Conservation (phyloP, 441 rosid genomes). For the Pelargonium cotyledonis region DNA sequence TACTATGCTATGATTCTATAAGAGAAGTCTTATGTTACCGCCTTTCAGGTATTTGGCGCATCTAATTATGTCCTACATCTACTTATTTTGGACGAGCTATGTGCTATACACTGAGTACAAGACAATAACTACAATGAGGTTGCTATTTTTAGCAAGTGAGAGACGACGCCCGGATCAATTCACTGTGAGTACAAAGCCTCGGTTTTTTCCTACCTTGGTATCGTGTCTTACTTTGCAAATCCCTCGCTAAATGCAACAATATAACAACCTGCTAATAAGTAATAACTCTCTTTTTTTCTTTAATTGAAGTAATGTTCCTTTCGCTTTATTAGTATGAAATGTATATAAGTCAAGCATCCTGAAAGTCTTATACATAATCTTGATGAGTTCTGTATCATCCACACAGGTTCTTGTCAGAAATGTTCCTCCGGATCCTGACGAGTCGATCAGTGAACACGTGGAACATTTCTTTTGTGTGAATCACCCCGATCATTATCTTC, state of each 20-base stretch:
- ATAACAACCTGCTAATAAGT: too few relatives aligned
- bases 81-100: constrained; percentile 77
- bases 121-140: constrained; percentile 69
- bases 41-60: constrained; percentile 82
- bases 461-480: constrained; percentile 78
- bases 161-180: constrained; percentile 80
- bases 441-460: constrained; percentile 74
- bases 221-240: too few relatives aligned
- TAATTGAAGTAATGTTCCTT: too few relatives aligned
- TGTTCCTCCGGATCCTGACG: constrained; percentile 80
- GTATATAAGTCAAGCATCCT: too few relatives aligned
- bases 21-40: constrained; percentile 9
- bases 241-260: too few relatives aligned
- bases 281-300: not conserved
- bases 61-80: constrained; percentile 69
- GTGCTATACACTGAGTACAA: constrained; percentile 89
- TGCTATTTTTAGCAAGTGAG: constrained; percentile 73
- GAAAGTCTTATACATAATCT: not conserved
- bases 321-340: too few relatives aligned
- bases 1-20: constrained; percentile 2
- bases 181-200: constrained; percentile 51
- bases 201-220: too few relatives aligned
- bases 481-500: constrained; percentile 83
- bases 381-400: not conserved
- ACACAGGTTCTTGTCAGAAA: constrained; percentile 82